Base-by-base conservation (phyloP, 495 filamentous ascomycete genomes). In the Talaromyces thailandensis region DNA sequence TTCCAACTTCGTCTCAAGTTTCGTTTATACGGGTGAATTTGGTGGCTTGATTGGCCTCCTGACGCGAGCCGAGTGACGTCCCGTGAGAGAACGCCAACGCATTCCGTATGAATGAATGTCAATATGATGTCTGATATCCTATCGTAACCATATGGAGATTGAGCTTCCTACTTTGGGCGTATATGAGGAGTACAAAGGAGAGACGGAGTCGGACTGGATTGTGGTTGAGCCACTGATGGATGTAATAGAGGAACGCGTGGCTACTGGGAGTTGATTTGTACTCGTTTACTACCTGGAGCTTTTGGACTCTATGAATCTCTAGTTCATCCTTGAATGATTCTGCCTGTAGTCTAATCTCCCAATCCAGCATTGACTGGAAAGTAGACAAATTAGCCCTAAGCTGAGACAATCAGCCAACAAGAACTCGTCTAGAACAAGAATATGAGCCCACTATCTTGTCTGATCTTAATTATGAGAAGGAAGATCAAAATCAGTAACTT, bases 61-160 rank as follows among this genome's bases (percentile, higher is more conserved):
- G 35, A 16, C 35, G 35, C 3, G 35, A 16, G 35, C 35, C 35
- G 35, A 12, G 35, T 40, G 35, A 40, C 35, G 16, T 14, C 35
- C 35, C 12, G 35, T 14, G 12, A 40, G 35, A 40, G 35, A 9
- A 40, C 14, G 4, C 35, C 35, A 16, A 40, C 16, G 11, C 35
- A 12, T 1, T 40, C 35, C 16, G 35, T 40, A 9, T 14, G 35
- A 2, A 40, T 40, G 5, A 16, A 5, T 40, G 35, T 40, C 4
- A 14, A 40, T 14, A 40, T 16, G 14, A 14, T 9, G 35, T 40
- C 14, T 40, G 35, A 9, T n/a, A 14, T 40, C 14, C 35, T 40
- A 16, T 40, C 16, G 35, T 40, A 40, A 87, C 72, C 83, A 85
- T 0, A 84, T 78, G 60, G 67, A 67, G 21, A 69, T 70, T 26